A percentile compares a stretch with the other conserved stretches of the same genome.
These are phyloP conservation scores for Xylariaceae sp. DNA, from an alignment of 2,329 filamentous ascomycete genomes.

Conservation along the genomic window DNA sequence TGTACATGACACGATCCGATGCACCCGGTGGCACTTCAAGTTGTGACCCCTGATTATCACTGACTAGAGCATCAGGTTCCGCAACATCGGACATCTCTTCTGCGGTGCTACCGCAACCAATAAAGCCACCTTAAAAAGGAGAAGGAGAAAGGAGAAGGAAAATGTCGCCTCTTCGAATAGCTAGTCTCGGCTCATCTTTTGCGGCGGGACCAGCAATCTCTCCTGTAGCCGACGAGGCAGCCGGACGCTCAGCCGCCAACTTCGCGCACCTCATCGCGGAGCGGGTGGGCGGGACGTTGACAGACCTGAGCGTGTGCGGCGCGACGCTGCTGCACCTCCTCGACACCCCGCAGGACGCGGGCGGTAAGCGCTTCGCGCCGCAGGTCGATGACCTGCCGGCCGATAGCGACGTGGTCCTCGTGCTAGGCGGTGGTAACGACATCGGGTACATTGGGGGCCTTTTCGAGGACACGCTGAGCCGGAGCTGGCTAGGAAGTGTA, in stretches of 20 bases:
- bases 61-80: slow-evolving; percentile 11
- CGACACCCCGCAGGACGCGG: slow-evolving; percentile 42
- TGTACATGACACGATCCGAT: slow-evolving; percentile 14
- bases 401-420: slow-evolving; percentile 46
- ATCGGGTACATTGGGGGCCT: slow-evolving; percentile 47
- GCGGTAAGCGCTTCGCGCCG: slow-evolving; percentile 40
- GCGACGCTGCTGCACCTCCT: slow-evolving; percentile 48
- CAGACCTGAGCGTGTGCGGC: slow-evolving; percentile 46
- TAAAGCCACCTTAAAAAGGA: not conserved
- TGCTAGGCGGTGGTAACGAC: slow-evolving; percentile 49
- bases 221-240: slow-evolving; percentile 39
- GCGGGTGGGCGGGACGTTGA: slow-evolving; percentile 36
- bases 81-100: slow-evolving; percentile 20
- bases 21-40: slow-evolving; percentile 8
- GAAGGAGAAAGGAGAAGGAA: not conserved
- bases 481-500: slow-evolving; percentile 27
- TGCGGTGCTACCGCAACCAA: slow-evolving; percentile 15
- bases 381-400: slow-evolving; percentile 45
- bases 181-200: slow-evolving; percentile 43
- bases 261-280: slow-evolving; percentile 45
- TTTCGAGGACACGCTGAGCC: slow-evolving; percentile 40
- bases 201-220: slow-evolving; percentile 44
- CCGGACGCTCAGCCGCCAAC: slow-evolving; percentile 45
- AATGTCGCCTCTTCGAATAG: slow-evolving; percentile 40
- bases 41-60: slow-evolving; percentile 10